These are phyloP conservation scores for Populus euphratica DNA, from an alignment of 345 rosid species.

Conservation along the genomic window DNA sequence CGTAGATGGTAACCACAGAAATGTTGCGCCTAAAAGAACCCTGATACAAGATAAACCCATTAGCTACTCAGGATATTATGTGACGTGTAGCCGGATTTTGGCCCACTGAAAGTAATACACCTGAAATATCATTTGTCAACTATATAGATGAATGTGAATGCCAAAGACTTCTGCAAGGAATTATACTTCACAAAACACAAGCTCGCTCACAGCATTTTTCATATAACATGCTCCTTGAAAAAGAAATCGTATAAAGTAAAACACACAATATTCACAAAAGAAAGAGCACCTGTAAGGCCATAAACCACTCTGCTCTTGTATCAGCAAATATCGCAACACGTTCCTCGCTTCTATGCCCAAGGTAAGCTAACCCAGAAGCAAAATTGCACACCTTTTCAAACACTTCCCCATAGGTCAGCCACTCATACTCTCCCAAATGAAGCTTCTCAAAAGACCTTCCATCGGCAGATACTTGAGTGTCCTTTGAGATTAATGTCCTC, in stretches of 20 bases:
- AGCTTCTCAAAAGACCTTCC: constrained; percentile 88
- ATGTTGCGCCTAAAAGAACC: constrained; percentile 87
- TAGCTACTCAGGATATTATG: background rate
- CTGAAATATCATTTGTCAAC: background rate
- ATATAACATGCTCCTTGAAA: background rate
- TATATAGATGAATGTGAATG: background rate
- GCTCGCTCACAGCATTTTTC: background rate
- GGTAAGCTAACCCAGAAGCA: constrained; percentile 75
- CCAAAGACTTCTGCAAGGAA: background rate
- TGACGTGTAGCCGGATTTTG: background rate
- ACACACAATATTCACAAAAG: background rate
- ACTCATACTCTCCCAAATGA: constrained; percentile 89
- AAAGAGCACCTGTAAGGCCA: constrained; percentile 75
- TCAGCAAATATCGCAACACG: constrained; percentile 94
- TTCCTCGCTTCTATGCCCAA: constrained; percentile 69
- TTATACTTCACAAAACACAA: background rate
- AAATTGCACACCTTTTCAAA: constrained; percentile 63
- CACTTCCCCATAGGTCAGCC: constrained; percentile 63
- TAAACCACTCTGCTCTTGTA: constrained; percentile 93
- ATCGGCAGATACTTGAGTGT: constrained; percentile 50
- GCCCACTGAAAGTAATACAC: background rate
- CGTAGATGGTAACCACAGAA: constrained; percentile 89
- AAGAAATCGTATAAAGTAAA: background rate
- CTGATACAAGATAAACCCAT: constrained; percentile 38
- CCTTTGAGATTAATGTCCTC: constrained; percentile 60